Percentiles rank a stretch among this genome's conserved stretches.
phyloP scores from a whole-genome alignment of 768 basidiomycete species.

The Lactarius pseudohatsudake region DNA sequence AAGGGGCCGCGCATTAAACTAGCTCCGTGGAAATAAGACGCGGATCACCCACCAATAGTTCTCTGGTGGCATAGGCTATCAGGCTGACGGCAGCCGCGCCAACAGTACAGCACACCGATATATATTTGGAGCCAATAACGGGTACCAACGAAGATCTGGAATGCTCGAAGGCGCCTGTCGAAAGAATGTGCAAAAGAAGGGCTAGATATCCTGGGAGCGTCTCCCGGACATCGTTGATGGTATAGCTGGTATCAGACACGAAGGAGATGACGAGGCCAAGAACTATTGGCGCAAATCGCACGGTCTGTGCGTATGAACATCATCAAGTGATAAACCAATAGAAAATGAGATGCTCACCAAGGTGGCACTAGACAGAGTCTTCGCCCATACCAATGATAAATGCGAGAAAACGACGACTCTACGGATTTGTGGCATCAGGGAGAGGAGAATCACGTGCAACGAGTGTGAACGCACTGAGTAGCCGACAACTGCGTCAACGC shows the following conservation, averaged over 20 bases:
- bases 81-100: slow-evolving; percentile 64
- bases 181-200: slow-evolving; percentile 55
- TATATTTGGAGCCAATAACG: slow-evolving; percentile 55
- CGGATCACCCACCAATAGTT: slow-evolving; percentile 50
- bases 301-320: slow-evolving; percentile 40
- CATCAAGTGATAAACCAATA: slow-evolving; percentile 12
- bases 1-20: neutral
- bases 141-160: slow-evolving; percentile 58
- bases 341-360: slow-evolving; percentile 41
- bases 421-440: slow-evolving; percentile 15
- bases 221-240: slow-evolving; percentile 44
- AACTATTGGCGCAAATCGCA: slow-evolving; percentile 48
- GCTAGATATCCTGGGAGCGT: slow-evolving; percentile 67
- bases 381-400: slow-evolving; percentile 68
- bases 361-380: slow-evolving; percentile 48
- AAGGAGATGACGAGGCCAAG: slow-evolving; percentile 56
- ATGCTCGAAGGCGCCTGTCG: slow-evolving; percentile 62
- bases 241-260: slow-evolving; percentile 51
- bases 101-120: slow-evolving; percentile 54
- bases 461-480: slow-evolving; percentile 50
- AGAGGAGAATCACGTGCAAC: slow-evolving; percentile 5
- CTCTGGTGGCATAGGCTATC: slow-evolving; percentile 62
- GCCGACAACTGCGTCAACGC: slow-evolving; percentile 69
- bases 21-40: neutral
- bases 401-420: slow-evolving; percentile 72